A percentile compares a stretch with the other conserved stretches of the same genome.
These are phyloP conservation scores for Vanrija pseudolonga DNA, from an alignment of 1,284 basidiomycete genomes.

Conservation along the genomic window DNA sequence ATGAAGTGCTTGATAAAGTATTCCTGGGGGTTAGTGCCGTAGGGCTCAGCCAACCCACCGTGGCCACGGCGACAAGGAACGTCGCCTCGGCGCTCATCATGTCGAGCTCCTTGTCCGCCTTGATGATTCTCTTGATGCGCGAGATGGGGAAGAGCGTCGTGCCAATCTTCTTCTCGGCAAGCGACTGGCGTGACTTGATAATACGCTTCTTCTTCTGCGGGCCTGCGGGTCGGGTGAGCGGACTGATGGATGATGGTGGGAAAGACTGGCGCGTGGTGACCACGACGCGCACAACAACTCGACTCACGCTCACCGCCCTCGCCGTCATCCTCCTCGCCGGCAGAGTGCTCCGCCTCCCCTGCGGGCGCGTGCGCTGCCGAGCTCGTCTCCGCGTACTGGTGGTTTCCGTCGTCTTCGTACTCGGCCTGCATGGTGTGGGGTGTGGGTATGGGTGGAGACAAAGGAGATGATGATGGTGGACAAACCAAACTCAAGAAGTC, in stretches of 20 bases:
- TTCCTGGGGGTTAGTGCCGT: constrained; percentile 30
- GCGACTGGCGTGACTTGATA: constrained; percentile 41
- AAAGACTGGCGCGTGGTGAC: no score
- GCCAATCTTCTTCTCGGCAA: constrained; percentile 43
- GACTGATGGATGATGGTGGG: no score
- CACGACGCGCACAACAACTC: neutral
- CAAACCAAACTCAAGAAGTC: no score
- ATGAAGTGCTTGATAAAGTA: constrained; percentile 50
- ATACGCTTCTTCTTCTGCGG: constrained; percentile 31
- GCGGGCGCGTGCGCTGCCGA: neutral
- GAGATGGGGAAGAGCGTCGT: constrained; percentile 48
- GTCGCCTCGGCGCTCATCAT: constrained; percentile 50
- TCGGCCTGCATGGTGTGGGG: constrained; percentile 18
- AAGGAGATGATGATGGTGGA: neutral
- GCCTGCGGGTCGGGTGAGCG: neutral
- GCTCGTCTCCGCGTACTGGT: neutral
- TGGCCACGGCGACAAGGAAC: constrained; percentile 50
- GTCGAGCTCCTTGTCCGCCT: constrained; percentile 51
- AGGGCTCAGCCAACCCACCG: constrained; percentile 15
- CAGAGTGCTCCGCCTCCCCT: constrained; percentile 1
- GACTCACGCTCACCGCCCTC: neutral
- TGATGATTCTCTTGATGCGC: constrained; percentile 51
- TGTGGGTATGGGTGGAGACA: neutral
- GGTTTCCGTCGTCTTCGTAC: constrained; percentile 7
- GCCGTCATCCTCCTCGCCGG: neutral